Base-by-base conservation (phyloP, 163 green algal species). In the Scenedesmus sp. region DNA sequence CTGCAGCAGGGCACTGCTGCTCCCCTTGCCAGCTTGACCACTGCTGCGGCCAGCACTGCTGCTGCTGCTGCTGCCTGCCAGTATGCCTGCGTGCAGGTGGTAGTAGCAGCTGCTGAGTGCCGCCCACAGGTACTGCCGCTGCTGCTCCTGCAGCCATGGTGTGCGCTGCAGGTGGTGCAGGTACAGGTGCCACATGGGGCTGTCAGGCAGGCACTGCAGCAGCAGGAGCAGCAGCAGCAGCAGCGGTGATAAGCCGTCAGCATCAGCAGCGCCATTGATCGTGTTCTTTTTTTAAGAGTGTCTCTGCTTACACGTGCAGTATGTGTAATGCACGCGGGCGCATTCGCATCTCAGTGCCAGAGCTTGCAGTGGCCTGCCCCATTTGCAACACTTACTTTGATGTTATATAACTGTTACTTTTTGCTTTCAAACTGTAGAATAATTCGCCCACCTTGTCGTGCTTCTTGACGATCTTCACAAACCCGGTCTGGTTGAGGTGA, bases 401-500 rank as follows among this genome's bases (percentile, higher is more conserved):
- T n/a, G n/a, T n/a, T n/a, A n/a, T n/a, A n/a, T n/a, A n/a, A n/a
- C n/a, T 46, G 34, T 46, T 46, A 46, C 34, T 46, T 46, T 46
- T n/a, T n/a, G n/a, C n/a, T n/a, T n/a, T n/a, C n/a, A n/a, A n/a
- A n/a, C n/a, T n/a, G n/a, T n/a, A n/a, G n/a, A n/a, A n/a, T n/a
- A n/a, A n/a, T n/a, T n/a, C n/a, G n/a, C n/a, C n/a, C n/a, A 94
- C 66, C 91, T 96, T 97, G 93, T 97, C 95, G 89, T 97, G 95
- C 77, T 96, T 97, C 94, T 97, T 96, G 0, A 96, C 66, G 55
- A 97, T 96, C 82, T 97, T 96, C 62, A 96, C 94, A 82, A 96
- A 95, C 8, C 88, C 95, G 15, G 91, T 93, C 85, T 96, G 95
- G 92, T 96, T 96, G 20, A 96, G 74, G 90, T 96, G 96, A 1